phyloP scores from a whole-genome alignment of 257 asterid genomes.

The Nicotiana paniculata region DNA sequence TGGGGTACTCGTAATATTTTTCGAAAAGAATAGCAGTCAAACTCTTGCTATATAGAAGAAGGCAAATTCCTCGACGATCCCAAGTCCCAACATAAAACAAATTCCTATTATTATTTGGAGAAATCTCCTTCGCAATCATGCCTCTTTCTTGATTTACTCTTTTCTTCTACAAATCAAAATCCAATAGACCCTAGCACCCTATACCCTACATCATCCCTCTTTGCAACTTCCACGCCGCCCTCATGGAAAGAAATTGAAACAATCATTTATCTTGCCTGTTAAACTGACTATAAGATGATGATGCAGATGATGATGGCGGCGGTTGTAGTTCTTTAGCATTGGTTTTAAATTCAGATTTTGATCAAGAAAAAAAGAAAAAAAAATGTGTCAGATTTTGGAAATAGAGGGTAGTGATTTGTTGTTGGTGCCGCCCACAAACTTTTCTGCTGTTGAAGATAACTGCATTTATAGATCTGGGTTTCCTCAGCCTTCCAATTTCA shows the following conservation, averaged over 20 bases:
- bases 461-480: slow-evolving; percentile 43
- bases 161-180: background rate
- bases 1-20: background rate
- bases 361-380: background rate
- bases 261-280: background rate
- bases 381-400: slow-evolving; percentile 32
- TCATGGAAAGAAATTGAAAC: background rate
- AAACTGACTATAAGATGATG: background rate
- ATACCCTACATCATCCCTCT: background rate
- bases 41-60: background rate
- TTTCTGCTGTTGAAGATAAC: slow-evolving; percentile 32
- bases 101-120: background rate
- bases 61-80: background rate
- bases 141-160: background rate
- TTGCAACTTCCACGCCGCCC: slow-evolving; percentile 10
- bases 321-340: background rate
- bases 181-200: background rate
- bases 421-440: slow-evolving; percentile 26
- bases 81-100: background rate
- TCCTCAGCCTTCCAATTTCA: slow-evolving; percentile 32
- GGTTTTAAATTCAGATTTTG: background rate
- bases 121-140: background rate
- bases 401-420: background rate
- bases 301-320: background rate
- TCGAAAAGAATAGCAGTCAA: background rate